Percentiles rank a stretch among this genome's conserved stretches.
These are phyloP conservation scores for Ganoderma resinaceum DNA, from an alignment of 1,284 basidiomycete genomes.

Conservation along the genomic window DNA sequence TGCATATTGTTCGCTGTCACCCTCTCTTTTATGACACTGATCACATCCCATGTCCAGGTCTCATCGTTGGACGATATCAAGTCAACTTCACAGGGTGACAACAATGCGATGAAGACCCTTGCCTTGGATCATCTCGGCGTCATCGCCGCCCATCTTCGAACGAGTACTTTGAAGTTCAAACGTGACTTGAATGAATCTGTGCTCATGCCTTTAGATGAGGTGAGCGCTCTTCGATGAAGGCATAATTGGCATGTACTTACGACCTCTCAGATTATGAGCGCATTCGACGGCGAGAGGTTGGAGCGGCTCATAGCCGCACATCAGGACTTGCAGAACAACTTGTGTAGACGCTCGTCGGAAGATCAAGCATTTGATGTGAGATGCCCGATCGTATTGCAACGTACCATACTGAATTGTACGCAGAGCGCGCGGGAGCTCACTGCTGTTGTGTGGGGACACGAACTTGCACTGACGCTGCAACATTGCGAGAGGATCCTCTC, in stretches of 20 bases:
- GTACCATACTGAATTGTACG: slow-evolving; percentile 3
- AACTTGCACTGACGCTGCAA: slow-evolving; percentile 68
- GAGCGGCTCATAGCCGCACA: slow-evolving; percentile 66
- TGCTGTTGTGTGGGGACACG: slow-evolving; percentile 77
- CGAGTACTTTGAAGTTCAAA: slow-evolving; percentile 59
- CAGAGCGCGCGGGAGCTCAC: slow-evolving; percentile 82
- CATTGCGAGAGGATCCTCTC: slow-evolving; percentile 55
- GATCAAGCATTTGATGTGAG: slow-evolving; percentile 82
- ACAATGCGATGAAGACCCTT: slow-evolving; percentile 84
- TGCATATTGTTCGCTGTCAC: slow-evolving; percentile 40
- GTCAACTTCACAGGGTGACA: slow-evolving; percentile 66
- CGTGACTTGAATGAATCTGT: slow-evolving; percentile 33
- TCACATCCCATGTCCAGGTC: slow-evolving; percentile 52
- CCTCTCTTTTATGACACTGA: background rate
- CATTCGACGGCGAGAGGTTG: slow-evolving; percentile 58
- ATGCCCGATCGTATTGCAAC: background rate
- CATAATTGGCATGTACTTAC: background rate
- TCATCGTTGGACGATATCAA: slow-evolving; percentile 84
- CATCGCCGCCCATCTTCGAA: slow-evolving; percentile 85
- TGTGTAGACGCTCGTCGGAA: slow-evolving; percentile 72
- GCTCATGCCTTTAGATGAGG: slow-evolving; percentile 76
- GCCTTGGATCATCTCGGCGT: slow-evolving; percentile 93
- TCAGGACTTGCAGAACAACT: slow-evolving; percentile 66
- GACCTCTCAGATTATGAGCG: slow-evolving; percentile 59
- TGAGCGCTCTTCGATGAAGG: slow-evolving; percentile 18